These are phyloP conservation scores for Pleurotus giganteus DNA, from an alignment of 768 basidiomycete genomes.

Conservation along the genomic window DNA sequence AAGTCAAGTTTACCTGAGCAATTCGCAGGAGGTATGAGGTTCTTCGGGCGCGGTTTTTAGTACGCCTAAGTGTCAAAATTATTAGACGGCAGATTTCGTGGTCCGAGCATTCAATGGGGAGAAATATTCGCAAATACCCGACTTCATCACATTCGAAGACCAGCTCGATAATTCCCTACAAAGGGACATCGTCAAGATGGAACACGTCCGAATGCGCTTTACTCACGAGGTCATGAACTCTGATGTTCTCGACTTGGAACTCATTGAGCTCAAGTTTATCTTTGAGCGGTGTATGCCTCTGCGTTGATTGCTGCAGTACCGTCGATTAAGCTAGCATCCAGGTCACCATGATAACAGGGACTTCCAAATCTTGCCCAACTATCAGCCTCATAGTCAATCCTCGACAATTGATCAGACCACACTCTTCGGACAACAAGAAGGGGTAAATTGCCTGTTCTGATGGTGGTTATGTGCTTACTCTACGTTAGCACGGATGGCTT, in stretches of 20 bases:
- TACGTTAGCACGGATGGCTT: constrained; percentile 66
- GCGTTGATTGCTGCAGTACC: background rate
- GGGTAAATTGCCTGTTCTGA: constrained; percentile 41
- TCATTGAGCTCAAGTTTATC: constrained; percentile 81
- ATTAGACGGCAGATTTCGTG: constrained; percentile 77
- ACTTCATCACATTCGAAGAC: constrained; percentile 81
- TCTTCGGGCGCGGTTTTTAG: background rate
- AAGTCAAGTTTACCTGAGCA: constrained; percentile 77
- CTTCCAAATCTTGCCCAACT: constrained; percentile 72
- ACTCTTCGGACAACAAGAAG: constrained; percentile 60
- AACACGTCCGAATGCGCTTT: constrained; percentile 82
- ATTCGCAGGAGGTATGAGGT: constrained; percentile 69
- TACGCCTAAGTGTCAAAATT: constrained; percentile 4
- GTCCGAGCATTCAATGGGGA: constrained; percentile 75
- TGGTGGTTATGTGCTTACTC: background rate
- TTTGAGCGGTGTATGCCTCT: constrained; percentile 63
- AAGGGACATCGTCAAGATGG: constrained; percentile 77
- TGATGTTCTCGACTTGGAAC: constrained; percentile 77
- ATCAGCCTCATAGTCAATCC: constrained; percentile 57
- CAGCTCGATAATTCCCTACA: constrained; percentile 82
- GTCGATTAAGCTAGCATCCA: constrained; percentile 22
- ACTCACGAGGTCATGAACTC: constrained; percentile 69
- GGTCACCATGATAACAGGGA: constrained; percentile 88
- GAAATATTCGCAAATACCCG: constrained; percentile 87
- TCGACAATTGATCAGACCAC: constrained; percentile 67